phyloP scores from a whole-genome alignment of 768 basidiomycete species.

The Russula compacta region DNA sequence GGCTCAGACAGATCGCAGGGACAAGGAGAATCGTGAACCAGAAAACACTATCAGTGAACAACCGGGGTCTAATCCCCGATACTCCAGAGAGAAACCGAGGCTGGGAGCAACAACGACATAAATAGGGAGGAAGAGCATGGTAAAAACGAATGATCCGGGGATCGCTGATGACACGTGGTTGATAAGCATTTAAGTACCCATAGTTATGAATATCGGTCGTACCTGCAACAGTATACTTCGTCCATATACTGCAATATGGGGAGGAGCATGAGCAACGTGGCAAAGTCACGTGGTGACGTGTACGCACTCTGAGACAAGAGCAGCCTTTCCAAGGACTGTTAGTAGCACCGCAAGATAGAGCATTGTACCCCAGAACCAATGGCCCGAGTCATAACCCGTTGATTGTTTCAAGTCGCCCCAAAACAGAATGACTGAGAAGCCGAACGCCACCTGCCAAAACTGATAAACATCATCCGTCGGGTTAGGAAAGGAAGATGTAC shows the following conservation, averaged over 20 bases:
- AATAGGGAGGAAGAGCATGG: constrained; percentile 90
- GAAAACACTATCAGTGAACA: constrained; percentile 85
- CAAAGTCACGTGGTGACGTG: background rate
- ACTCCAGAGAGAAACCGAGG: constrained; percentile 85
- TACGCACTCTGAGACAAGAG: constrained; percentile 92
- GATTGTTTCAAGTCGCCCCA: constrained; percentile 85
- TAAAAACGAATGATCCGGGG: constrained; percentile 92
- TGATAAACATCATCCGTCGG: background rate
- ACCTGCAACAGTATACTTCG: constrained; percentile 96
- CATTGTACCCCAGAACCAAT: constrained; percentile 99
- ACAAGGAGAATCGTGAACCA: constrained; percentile 82
- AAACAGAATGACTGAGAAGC: constrained; percentile 82
- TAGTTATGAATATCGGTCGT: constrained; percentile 24
- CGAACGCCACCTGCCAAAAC: constrained; percentile 61
- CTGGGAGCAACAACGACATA: constrained; percentile 83
- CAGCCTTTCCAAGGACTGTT: constrained; percentile 95
- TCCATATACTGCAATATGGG: constrained; percentile 71
- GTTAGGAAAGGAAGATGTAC: constrained; percentile 23
- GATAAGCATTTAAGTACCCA: background rate
- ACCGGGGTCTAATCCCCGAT: constrained; percentile 75
- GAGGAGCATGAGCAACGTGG: constrained; percentile 5
- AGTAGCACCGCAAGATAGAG: constrained; percentile 90
- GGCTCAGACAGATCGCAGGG: constrained; percentile 72
- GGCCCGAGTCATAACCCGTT: constrained; percentile 77
- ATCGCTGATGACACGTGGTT: constrained; percentile 49